Conservation (phyloP, 306 rosid genomes). For the Abrus pulchellus region DNA sequence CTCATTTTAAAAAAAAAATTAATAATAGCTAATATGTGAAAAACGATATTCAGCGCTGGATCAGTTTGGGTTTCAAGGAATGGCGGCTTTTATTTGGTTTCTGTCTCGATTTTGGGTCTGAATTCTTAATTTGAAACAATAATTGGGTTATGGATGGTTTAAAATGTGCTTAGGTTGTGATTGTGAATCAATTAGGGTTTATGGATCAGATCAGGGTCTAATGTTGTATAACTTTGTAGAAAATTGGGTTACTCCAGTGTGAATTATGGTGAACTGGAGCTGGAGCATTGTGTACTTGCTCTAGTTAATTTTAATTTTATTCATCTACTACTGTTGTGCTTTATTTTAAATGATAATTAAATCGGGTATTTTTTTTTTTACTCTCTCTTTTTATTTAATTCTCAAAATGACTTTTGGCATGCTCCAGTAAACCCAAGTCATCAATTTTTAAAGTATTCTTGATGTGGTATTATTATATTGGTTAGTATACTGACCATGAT, state of each 20-base stretch:
- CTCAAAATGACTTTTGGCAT: neutral
- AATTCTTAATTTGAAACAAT: conserved; percentile 33
- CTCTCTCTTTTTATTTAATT: conserved; percentile 7
- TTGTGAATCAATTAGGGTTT: conserved; percentile 51
- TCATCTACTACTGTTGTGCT: neutral
- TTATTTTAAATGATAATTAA: neutral
- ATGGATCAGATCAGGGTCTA: conserved; percentile 32
- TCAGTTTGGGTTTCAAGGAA: conserved; percentile 41
- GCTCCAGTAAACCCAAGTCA: neutral
- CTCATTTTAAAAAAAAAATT: no score
- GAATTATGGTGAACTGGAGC: conserved; percentile 31
- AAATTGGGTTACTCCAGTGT: conserved; percentile 2
- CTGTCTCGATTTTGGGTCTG: conserved; percentile 19
- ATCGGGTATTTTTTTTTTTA: neutral
- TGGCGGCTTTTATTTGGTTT: conserved; percentile 1
- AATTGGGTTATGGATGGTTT: neutral
- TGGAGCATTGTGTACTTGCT: neutral
- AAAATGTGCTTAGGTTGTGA: conserved; percentile 12
- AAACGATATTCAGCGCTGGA: conserved; percentile 25
- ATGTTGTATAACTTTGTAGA: neutral
- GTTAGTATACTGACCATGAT: conserved; percentile 7
- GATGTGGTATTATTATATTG: conserved; percentile 8
- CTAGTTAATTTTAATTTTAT: neutral
- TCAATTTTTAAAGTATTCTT: conserved; percentile 1
- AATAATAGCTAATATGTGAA: no score